Conservation (phyloP, 805 yeast genomes). For the Ogataea salicorniae region DNA sequence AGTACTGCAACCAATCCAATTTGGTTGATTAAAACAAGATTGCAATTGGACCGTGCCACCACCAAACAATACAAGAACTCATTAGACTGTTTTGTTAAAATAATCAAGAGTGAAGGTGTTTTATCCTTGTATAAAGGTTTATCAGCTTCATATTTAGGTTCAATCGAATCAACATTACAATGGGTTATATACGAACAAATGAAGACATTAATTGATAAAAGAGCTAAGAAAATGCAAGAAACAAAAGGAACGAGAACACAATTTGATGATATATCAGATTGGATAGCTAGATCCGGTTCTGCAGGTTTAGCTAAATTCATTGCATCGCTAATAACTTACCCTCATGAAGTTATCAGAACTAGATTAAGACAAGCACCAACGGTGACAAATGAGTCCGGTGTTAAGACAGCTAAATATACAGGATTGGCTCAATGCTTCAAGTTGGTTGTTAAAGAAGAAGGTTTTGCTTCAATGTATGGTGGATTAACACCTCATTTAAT, state of each 20-base stretch:
- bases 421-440: conserved; percentile 86
- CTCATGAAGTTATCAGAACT: conserved; percentile 96
- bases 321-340: conserved; percentile 90
- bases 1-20: conserved; percentile 97
- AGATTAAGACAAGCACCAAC: conserved; percentile 91
- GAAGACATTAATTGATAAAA: conserved; percentile 60
- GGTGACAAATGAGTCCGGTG: conserved; percentile 48
- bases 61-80: conserved; percentile 71
- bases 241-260: conserved; percentile 34
- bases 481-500: conserved; percentile 95
- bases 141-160: conserved; percentile 90
- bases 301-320: conserved; percentile 95
- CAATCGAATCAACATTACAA: conserved; percentile 86
- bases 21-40: conserved; percentile 92
- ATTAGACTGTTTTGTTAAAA: conserved; percentile 72
- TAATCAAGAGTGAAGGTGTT: conserved; percentile 72
- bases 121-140: conserved; percentile 82
- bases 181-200: conserved; percentile 97
- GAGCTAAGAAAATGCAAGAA: conserved; percentile 35
- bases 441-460: conserved; percentile 86
- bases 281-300: conserved; percentile 96
- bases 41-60: conserved; percentile 77
- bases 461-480: conserved; percentile 89
- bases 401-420: conserved; percentile 65
- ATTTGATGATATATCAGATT: conserved; percentile 67